These are phyloP conservation scores for Davidsoniella virescens DNA, from an alignment of 2,329 filamentous ascomycete species.

Conservation along the genomic window DNA sequence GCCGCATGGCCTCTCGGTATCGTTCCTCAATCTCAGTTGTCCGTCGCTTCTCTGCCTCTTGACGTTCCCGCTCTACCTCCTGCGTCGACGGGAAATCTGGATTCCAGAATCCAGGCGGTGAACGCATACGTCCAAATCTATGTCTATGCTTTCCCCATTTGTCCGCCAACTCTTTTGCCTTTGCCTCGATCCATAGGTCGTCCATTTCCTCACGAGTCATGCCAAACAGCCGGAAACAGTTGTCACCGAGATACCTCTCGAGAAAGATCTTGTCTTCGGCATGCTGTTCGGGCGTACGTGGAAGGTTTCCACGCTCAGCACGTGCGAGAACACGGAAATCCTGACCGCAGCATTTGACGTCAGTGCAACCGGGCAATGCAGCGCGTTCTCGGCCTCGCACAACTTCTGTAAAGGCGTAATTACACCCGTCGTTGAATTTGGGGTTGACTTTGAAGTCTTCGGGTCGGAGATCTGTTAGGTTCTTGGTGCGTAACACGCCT, in stretches of 20 bases:
- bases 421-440: conserved; percentile 48
- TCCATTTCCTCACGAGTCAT: conserved; percentile 47
- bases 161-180: conserved; percentile 56
- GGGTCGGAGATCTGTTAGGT: conserved; percentile 37
- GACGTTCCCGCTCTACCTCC: conserved; percentile 49
- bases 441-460: conserved; percentile 77
- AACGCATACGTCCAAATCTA: conserved; percentile 50
- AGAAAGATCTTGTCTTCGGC: conserved; percentile 34
- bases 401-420: conserved; percentile 59
- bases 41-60: conserved; percentile 47
- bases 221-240: conserved; percentile 38
- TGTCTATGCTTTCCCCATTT: conserved; percentile 63
- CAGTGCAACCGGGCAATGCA: conserved; percentile 57
- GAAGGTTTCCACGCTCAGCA: conserved; percentile 27
- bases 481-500: conserved; percentile 4
- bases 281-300: conserved; percentile 21
- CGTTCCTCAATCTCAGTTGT: conserved; percentile 52
- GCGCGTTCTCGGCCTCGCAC: conserved; percentile 56
- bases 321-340: conserved; percentile 51
- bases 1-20: conserved; percentile 66
- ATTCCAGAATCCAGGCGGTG: conserved; percentile 82
- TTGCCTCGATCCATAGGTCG: conserved; percentile 58
- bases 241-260: conserved; percentile 40
- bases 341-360: conserved; percentile 60
- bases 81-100: conserved; percentile 82